Base-by-base conservation (phyloP, 495 filamentous ascomycete genomes). In the Letharia columbiana region DNA sequence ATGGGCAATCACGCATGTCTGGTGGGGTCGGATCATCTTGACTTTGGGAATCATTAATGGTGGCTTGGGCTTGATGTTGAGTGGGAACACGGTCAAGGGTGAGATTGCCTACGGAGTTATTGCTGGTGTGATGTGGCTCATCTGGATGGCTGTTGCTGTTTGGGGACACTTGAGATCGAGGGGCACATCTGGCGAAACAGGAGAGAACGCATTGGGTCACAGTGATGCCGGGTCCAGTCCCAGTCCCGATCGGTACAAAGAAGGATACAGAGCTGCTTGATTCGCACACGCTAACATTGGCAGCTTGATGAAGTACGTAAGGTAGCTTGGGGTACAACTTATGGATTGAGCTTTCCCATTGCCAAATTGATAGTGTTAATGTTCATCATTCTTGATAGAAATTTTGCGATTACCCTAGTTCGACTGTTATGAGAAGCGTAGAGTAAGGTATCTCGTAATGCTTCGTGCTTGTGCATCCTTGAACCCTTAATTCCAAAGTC, bases 11-110 rank as follows among this genome's bases (percentile, higher is more conserved):
- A 70, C 75, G 6, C 90, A 92, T 71, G 84, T 87, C 69, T 91
- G 89, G 88, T 83, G 80, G 66, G 90, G 89, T 6, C 82, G 90
- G 1, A 56, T 74, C 9, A 68, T 90, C 44, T 79, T 92, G 35
- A 70, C 80, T 5, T 69, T 89, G n/a, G 90, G 85, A 3, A 77
- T 90, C 44, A 77, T 91, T 63, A 92, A 91, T 73, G 89, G 83
- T 61, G 89, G 89, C 0, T 74, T 90, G 7, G 89, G 89, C 1
- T 77, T 91, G 18, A 65, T 76, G 37, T 72, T 88, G n/a, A 73
- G 81, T 23, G 67, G 71, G 15, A 78, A 77, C 10, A 67, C 73
- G 1, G 69, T 58, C n/a, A 75, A 77, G 3, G 81, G 80, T 37
- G 65, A 84, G 40, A 80, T 87, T 67, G 83, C 82, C 7, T 89